phyloP scores from a whole-genome alignment of 2,329 filamentous ascomycete genomes.

The Kalaharituber pfeilii region DNA sequence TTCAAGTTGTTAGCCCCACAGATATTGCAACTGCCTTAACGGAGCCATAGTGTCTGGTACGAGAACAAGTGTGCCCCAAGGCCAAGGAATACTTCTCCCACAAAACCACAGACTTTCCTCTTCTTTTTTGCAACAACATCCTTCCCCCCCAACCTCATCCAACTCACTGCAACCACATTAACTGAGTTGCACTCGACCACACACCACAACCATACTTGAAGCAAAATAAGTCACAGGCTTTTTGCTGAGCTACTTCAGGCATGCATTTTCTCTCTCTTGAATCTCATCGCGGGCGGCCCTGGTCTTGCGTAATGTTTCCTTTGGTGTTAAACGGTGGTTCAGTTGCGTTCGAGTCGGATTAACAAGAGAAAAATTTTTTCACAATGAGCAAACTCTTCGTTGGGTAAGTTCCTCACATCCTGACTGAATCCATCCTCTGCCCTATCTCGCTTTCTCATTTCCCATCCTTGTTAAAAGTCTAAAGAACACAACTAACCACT shows the following conservation, averaged over 20 bases:
- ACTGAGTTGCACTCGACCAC: background rate
- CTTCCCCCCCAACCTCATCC: background rate
- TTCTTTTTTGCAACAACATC: background rate
- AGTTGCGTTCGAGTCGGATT: background rate
- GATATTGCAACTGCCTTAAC: no score
- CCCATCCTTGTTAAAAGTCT: background rate
- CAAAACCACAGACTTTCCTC: background rate
- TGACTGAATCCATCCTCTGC: constrained; percentile 7
- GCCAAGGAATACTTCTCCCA: background rate
- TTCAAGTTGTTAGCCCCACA: no score
- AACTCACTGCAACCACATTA: background rate
- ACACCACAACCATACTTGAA: background rate
- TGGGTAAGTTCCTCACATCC: constrained; percentile 62
- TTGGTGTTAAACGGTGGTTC: background rate
- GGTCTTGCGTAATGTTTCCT: background rate
- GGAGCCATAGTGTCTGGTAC: no score
- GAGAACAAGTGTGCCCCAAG: no score
- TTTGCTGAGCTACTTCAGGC: background rate
- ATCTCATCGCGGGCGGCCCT: background rate
- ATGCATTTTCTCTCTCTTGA: background rate
- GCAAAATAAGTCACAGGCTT: background rate
- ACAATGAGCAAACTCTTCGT: constrained; percentile 89
- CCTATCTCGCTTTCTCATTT: background rate
- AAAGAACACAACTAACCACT: background rate
- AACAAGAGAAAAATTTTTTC: constrained; percentile 20